A percentile compares a stretch with the other conserved stretches of the same genome.
Conservation (phyloP, 441 rosid species). For the Viola pubescens region DNA sequence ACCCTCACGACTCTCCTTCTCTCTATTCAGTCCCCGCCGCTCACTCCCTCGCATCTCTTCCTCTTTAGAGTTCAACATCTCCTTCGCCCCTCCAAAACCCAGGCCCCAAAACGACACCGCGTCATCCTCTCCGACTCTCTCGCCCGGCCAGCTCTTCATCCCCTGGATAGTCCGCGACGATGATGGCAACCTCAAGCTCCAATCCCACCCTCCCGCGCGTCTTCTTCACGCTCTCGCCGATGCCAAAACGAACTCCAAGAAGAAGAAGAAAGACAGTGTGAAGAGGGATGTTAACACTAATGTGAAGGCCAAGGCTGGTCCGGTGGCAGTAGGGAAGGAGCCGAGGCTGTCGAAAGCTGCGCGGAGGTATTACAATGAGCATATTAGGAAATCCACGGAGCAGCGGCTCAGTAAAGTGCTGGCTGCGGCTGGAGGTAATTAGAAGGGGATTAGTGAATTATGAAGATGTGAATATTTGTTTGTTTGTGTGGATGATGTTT, state of each 20-base stretch:
- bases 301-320: background rate
- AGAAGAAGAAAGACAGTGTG: slow-evolving; percentile 20
- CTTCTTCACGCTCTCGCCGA: slow-evolving; percentile 56
- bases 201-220: slow-evolving; percentile 56
- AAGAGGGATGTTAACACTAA: slow-evolving; percentile 1
- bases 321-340: background rate
- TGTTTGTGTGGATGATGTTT: background rate
- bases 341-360: slow-evolving; percentile 76
- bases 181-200: slow-evolving; percentile 70
- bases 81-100: slow-evolving; percentile 71
- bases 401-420: slow-evolving; percentile 87
- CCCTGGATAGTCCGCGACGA: slow-evolving; percentile 92
- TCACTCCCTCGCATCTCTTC: slow-evolving; percentile 35
- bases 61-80: slow-evolving; percentile 58
- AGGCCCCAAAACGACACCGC: slow-evolving; percentile 20
- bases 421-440: slow-evolving; percentile 85
- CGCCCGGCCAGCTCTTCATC: slow-evolving; percentile 44
- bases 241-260: slow-evolving; percentile 47
- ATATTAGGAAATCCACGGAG: slow-evolving; percentile 46
- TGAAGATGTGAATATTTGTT: background rate
- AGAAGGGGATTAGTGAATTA: background rate
- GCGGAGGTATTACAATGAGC: slow-evolving; percentile 71
- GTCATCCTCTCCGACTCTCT: background rate
- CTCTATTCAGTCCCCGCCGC: slow-evolving; percentile 28
- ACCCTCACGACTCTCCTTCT: slow-evolving; percentile 22